Base-by-base conservation (phyloP, 2,329 filamentous ascomycete genomes). In the Periconia digitata region DNA sequence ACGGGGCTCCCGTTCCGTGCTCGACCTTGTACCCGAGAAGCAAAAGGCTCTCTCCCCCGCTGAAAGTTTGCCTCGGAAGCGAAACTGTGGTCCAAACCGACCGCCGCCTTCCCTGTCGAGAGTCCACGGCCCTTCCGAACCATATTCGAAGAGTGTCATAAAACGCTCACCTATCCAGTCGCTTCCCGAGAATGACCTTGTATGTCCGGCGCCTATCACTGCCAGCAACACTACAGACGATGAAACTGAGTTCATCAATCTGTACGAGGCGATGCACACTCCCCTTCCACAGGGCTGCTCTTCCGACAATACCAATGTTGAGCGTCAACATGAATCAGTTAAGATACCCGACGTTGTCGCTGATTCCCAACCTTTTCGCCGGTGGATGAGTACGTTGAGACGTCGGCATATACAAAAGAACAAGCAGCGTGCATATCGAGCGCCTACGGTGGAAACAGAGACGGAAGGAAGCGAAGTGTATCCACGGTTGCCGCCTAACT, bases 381-480 rank as follows among this genome's bases (percentile, higher is more conserved):
- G 82, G 66, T 92, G 89, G 87, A 82, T 92, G 71, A 86, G 77
- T 54, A 86, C 81, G 4, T 72, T 92, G 17, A 82, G 86, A 50
- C 81, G 79, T 52, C 81, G 81, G 60, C 81, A 72, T 46, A 57
- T 61, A 18, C 59, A 68, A 20, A 63, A 58, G 6, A 72, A 62
- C 32, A 73, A 72, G 49, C 67, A 68, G 8, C 59, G 70, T 15
- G 64, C 62, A 8, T 58, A 64, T 41, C 71, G 72, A 23, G 54
- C 55, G 24, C 63, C 66, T 37, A 62, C 66, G 40, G 67, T 71
- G 59, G 67, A 63, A 6, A 50, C 73, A 20, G 72, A 74, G 45
- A 64, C 53, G 7, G 39, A 47, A 0, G 50, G 59, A 6, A 50
- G 44, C 12, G 45, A 56, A 6, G 44, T 47, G 3, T 23, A 48